phyloP scores from a whole-genome alignment of 169 alveolate species.

The Cryptosporidium canis region DNA sequence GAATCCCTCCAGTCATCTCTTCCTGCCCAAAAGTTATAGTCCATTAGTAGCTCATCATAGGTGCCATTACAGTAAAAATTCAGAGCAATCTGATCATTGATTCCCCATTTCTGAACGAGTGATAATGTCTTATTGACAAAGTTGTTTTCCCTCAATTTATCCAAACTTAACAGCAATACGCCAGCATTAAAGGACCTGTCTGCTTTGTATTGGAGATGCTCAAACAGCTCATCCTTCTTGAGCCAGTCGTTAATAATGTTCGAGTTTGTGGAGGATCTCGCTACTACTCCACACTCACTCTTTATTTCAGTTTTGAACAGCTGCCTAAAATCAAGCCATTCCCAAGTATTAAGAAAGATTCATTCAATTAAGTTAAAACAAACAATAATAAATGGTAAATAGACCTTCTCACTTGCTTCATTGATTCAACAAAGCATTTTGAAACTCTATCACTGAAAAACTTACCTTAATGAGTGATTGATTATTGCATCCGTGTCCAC shows the following conservation, averaged over 20 bases:
- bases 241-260: constrained; percentile 66
- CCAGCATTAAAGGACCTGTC: constrained; percentile 73
- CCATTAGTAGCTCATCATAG: constrained; percentile 66
- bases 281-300: constrained; percentile 64
- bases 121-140: constrained; percentile 38
- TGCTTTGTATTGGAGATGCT: constrained; percentile 10
- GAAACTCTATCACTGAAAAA: background rate
- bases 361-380: background rate
- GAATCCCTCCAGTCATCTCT: constrained; percentile 41
- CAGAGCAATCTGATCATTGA: constrained; percentile 70
- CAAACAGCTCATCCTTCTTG: constrained; percentile 27
- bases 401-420: background rate
- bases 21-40: constrained; percentile 72
- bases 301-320: constrained; percentile 29
- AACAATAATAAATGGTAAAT: background rate
- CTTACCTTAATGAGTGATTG: constrained; percentile 57
- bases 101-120: constrained; percentile 72
- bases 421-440: background rate
- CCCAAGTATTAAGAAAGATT: background rate
- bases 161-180: constrained; percentile 31
- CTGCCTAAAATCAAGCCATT: background rate
- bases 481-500: constrained; percentile 66
- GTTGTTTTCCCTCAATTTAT: constrained; percentile 30
- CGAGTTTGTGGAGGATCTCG: constrained; percentile 62
- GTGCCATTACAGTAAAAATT: constrained; percentile 73